Evolutionary conservation across 2,329 filamentous ascomycete genomes (phyloP).

Genomic region (Gnomoniopsis sp.): DNA sequence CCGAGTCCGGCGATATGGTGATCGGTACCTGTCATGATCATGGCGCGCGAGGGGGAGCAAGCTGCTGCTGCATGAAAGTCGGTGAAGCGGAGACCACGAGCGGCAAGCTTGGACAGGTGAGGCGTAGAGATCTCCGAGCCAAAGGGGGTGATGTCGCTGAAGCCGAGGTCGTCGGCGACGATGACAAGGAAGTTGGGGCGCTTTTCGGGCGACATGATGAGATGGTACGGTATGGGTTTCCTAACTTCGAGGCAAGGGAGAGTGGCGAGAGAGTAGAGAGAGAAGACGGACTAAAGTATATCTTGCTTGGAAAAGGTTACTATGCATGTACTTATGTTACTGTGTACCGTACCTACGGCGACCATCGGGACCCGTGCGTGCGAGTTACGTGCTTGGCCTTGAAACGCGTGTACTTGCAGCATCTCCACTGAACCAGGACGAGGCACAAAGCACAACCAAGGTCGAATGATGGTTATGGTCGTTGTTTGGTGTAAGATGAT

Average conservation of each 20-base stretch:
- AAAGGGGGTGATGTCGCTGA: constrained; percentile 28
- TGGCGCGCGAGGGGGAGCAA: constrained; percentile 62
- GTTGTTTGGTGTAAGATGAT: too few species aligned
- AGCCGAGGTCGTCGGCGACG: constrained; percentile 33
- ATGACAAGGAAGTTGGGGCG: constrained; percentile 32
- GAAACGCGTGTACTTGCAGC: background rate
- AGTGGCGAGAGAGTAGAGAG: background rate
- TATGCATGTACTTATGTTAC: too few species aligned
- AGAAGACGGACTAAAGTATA: too few species aligned
- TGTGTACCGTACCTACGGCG: too few species aligned
- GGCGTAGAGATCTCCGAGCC: constrained; percentile 32
- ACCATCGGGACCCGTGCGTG: constrained; percentile 1
- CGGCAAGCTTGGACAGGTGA: constrained; percentile 26
- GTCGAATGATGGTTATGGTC: background rate
- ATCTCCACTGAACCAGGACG: background rate
- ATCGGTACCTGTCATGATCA: constrained; percentile 65
- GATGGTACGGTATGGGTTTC: background rate
- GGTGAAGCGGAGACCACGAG: constrained; percentile 54
- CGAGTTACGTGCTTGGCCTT: constrained; percentile 5
- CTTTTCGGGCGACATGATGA: constrained; percentile 10
- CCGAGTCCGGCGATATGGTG: constrained; percentile 58
- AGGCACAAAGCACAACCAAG: background rate
- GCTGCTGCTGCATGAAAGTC: constrained; percentile 64
- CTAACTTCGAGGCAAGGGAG: background rate
- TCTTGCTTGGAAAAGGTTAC: too few species aligned